phyloP scores from a whole-genome alignment of 352 stramenopile genomes.

The Pythium sp. region DNA sequence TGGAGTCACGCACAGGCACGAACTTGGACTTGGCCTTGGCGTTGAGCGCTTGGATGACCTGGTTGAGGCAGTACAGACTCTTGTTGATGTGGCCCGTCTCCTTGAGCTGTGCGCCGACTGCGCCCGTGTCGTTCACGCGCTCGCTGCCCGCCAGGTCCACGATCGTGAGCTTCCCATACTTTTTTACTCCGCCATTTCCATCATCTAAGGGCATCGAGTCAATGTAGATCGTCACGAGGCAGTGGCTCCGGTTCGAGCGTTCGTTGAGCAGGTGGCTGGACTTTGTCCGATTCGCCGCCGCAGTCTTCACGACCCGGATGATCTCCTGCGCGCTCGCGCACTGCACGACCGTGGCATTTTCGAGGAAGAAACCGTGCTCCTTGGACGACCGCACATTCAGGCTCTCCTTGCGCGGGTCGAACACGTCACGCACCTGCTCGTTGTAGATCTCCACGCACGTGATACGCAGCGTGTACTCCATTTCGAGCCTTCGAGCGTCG shows the following conservation, averaged over 20 bases:
- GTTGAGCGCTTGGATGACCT: constrained; percentile 76
- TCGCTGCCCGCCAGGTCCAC: constrained; percentile 75
- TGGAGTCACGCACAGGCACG: constrained; percentile 68
- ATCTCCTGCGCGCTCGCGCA: constrained; percentile 57
- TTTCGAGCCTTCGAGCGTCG: constrained; percentile 26
- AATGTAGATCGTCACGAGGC: constrained; percentile 78
- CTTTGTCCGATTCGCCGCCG: constrained; percentile 56
- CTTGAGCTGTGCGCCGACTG: constrained; percentile 56
- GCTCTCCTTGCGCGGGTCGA: constrained; percentile 57
- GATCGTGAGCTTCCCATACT: constrained; percentile 75
- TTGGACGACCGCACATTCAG: constrained; percentile 57
- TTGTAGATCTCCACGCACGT: constrained; percentile 83
- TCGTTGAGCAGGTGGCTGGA: constrained; percentile 73
- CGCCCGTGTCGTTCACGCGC: constrained; percentile 58
- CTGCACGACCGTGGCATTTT: constrained; percentile 69
- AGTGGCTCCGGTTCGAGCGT: constrained; percentile 72
- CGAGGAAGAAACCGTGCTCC: constrained; percentile 64
- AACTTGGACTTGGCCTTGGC: constrained; percentile 51
- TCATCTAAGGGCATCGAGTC: constrained; percentile 38
- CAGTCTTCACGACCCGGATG: constrained; percentile 57
- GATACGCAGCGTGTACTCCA: constrained; percentile 61
- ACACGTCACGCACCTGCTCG: constrained; percentile 63
- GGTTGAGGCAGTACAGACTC: constrained; percentile 71
- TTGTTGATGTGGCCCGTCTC: constrained; percentile 81
- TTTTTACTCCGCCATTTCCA: constrained; percentile 25